Conservation (phyloP, 495 filamentous ascomycete species). For the Tuber melanosporum region DNA sequence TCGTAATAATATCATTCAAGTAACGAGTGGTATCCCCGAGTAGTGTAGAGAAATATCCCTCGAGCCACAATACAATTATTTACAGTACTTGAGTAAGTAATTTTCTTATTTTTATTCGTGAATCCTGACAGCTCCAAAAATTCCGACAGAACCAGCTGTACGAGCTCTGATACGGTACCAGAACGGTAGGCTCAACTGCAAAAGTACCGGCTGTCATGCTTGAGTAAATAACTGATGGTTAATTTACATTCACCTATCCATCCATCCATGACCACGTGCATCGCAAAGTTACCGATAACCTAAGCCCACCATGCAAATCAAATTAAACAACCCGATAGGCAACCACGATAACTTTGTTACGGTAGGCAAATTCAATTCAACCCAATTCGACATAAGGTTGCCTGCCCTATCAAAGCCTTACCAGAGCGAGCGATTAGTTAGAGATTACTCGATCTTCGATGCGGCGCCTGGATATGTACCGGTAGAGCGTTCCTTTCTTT, state of each 20-base stretch:
- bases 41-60: not conserved
- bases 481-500: not conserved
- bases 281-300: not conserved
- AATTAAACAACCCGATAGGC: slow-evolving; percentile 2
- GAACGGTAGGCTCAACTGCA: too few species aligned
- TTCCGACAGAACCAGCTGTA: not conserved
- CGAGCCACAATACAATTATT: not conserved
- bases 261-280: not conserved
- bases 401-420: not conserved
- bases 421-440: not conserved
- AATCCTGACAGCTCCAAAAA: not conserved
- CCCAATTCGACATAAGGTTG: not conserved
- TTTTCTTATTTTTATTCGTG: too few species aligned
- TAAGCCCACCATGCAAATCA: not conserved
- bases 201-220: too few species aligned
- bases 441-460: not conserved
- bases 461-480: not conserved
- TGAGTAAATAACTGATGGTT: not conserved
- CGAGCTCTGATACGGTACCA: not conserved
- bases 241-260: not conserved
- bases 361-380: not conserved
- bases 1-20: too few species aligned
- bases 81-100: too few species aligned
- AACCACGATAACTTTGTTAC: not conserved
- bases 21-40: too few species aligned